Evolutionary conservation across 208 protist species (phyloP).

Genomic region (Entamoeba moshkovskii): DNA sequence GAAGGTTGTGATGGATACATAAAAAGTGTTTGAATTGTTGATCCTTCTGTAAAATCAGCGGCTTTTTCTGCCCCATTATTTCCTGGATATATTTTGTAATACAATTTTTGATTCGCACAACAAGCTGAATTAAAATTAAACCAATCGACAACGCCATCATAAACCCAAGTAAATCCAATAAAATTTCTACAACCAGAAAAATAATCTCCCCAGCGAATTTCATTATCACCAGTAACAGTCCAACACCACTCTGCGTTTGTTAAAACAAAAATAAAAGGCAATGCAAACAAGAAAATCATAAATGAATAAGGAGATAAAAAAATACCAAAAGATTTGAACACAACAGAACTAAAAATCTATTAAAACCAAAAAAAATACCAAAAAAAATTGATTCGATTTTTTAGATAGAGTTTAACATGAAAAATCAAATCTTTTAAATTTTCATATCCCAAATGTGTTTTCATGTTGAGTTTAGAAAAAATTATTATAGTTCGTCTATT

Average conservation of each 20-base stretch:
- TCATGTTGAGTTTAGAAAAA: no score
- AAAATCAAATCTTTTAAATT: no score
- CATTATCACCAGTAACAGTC: background rate
- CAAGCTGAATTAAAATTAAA: background rate
- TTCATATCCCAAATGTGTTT: no score
- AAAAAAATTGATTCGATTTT: no score
- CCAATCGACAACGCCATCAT: background rate
- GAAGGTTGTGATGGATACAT: background rate
- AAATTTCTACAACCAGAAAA: background rate
- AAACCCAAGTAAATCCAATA: background rate
- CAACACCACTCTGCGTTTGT: background rate
- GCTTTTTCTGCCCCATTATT: background rate
- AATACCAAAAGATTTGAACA: no score
- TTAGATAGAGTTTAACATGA: no score
- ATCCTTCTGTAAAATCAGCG: background rate
- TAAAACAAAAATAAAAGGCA: no score
- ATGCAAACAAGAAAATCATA: no score
- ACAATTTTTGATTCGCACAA: background rate
- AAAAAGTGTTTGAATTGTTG: background rate
- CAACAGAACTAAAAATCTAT: no score
- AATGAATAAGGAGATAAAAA: no score
- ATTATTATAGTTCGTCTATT: no score
- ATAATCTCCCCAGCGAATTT: background rate
- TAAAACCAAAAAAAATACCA: no score
- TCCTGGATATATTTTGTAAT: background rate